Conservation (phyloP, 2,329 filamentous ascomycete species). For the Cladosporium velox region DNA sequence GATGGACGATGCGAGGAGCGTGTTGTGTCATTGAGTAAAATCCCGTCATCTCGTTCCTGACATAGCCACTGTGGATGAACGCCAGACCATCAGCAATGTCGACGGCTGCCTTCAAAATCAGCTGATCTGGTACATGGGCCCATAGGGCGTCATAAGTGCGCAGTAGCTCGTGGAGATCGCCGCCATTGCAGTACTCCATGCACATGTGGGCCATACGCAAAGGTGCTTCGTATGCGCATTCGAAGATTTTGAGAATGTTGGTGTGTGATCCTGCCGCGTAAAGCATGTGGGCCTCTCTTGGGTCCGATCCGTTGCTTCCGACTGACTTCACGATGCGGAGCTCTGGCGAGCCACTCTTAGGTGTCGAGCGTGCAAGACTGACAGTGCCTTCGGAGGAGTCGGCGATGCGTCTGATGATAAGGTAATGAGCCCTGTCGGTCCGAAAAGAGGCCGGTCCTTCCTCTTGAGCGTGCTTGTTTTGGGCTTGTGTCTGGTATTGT, state of each 20-base stretch:
- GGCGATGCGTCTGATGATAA: not conserved
- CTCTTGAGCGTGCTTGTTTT: not conserved
- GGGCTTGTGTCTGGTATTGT: not conserved
- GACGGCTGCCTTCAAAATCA: constrained; percentile 30
- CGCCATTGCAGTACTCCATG: constrained; percentile 28
- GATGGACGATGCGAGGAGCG: constrained; percentile 24
- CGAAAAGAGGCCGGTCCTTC: not conserved
- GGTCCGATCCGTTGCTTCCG: not conserved
- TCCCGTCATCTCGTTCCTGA: not conserved
- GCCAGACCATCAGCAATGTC: constrained; percentile 31
- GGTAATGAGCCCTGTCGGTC: not conserved
- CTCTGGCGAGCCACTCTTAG: not conserved
- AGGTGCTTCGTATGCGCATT: not conserved
- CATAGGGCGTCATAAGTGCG: not conserved
- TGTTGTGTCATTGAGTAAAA: constrained; percentile 3
- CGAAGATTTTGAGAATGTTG: constrained; percentile 4
- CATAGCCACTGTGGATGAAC: constrained; percentile 30
- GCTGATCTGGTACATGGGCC: constrained; percentile 17
- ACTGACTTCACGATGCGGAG: not conserved
- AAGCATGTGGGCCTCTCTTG: constrained; percentile 5
- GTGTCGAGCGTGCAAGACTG: not conserved
- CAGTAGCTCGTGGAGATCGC: constrained; percentile 28
- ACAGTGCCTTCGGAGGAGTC: not conserved
- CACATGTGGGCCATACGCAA: not conserved
- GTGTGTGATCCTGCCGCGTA: not conserved